phyloP scores from a whole-genome alignment of 352 stramenopile species.

The Globisporangium paddicum region DNA sequence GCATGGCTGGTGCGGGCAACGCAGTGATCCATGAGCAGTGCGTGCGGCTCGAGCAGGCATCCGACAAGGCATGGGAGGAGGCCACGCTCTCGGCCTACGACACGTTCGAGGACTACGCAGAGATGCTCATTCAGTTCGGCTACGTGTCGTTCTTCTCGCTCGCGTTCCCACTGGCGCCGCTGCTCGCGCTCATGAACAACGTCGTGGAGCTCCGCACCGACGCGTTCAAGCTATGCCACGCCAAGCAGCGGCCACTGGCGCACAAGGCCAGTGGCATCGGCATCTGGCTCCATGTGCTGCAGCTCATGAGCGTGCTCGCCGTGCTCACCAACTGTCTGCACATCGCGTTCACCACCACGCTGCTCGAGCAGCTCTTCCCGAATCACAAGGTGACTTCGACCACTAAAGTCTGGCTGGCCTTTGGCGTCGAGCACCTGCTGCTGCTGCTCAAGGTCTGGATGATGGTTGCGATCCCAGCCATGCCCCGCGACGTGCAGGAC shows the following conservation, averaged over 20 bases:
- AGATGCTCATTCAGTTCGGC: constrained; percentile 93
- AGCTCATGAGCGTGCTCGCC: constrained; percentile 94
- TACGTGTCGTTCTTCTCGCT: constrained; percentile 96
- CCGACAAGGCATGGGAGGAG: constrained; percentile 87
- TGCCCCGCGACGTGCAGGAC: constrained; percentile 42
- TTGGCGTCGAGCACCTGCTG: constrained; percentile 65
- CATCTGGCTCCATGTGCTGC: constrained; percentile 87
- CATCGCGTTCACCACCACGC: constrained; percentile 82
- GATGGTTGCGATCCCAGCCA: constrained; percentile 48
- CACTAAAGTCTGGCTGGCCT: constrained; percentile 78
- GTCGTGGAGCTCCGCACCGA: constrained; percentile 91
- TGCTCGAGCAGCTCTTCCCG: constrained; percentile 48
- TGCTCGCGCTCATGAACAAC: constrained; percentile 93
- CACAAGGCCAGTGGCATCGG: constrained; percentile 92
- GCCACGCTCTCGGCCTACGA: constrained; percentile 89
- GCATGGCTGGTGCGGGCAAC: constrained; percentile 24
- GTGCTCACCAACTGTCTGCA: constrained; percentile 96
- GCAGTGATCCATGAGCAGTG: constrained; percentile 75
- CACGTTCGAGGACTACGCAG: constrained; percentile 94
- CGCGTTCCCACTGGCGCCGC: constrained; percentile 91
- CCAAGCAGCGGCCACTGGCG: constrained; percentile 86
- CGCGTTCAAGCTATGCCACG: constrained; percentile 94
- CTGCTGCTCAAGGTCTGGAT: constrained; percentile 66
- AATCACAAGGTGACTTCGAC: constrained; percentile 13
- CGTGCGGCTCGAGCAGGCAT: constrained; percentile 74